Conservation (phyloP, 441 rosid genomes). For the Arabidopsis lyrata region DNA sequence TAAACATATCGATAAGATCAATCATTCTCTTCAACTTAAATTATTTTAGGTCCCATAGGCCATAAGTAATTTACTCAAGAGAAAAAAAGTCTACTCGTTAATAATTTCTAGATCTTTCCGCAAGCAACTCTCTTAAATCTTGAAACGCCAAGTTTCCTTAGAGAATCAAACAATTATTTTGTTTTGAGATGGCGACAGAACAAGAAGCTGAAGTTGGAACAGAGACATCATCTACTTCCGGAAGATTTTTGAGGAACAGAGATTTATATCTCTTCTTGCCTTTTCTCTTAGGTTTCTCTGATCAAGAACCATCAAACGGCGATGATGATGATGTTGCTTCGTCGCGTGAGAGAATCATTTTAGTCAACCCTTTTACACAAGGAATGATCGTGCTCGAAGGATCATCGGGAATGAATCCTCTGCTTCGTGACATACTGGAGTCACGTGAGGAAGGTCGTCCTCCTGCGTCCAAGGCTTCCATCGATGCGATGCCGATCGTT, state of each 20-base stretch:
- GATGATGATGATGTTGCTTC: constrained; percentile 27
- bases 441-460: constrained; percentile 58
- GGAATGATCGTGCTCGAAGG: constrained; percentile 76
- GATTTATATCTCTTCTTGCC: constrained; percentile 64
- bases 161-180: not conserved
- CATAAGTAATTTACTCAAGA: not conserved
- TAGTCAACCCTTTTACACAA: constrained; percentile 74
- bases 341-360: constrained; percentile 52
- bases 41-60: constrained; percentile 24
- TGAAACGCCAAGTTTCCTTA: not conserved
- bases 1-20: constrained; percentile 40
- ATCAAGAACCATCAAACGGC: constrained; percentile 8
- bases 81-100: not conserved
- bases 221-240: constrained; percentile 33
- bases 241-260: constrained; percentile 52
- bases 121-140: constrained; percentile 16
- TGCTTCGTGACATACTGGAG: constrained; percentile 41
- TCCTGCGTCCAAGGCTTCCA: constrained; percentile 76
- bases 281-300: constrained; percentile 47
- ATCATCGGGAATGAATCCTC: constrained; percentile 52
- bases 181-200: constrained; percentile 33
- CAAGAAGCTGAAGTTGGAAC: constrained; percentile 27
- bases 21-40: constrained; percentile 21
- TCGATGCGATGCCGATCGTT: constrained; percentile 67
- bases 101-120: constrained; percentile 25